Percentiles rank a stretch among this genome's conserved stretches.
phyloP scores from a whole-genome alignment of 1,284 basidiomycete genomes.

The Austroboletus niveus region DNA sequence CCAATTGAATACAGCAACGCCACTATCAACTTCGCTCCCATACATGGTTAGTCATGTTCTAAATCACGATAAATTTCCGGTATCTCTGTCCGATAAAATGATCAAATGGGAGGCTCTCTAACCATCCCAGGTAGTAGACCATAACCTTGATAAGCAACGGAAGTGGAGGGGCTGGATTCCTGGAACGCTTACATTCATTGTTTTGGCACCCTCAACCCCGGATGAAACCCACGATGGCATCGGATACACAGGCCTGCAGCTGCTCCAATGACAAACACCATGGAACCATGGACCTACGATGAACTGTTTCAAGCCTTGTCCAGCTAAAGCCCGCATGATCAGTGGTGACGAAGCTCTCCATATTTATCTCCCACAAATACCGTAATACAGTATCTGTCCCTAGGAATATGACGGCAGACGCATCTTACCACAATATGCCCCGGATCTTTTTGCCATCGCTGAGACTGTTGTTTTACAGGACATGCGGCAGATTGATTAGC shows the following conservation, averaged over 20 bases:
- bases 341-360: background rate
- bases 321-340: conserved; percentile 7
- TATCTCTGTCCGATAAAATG: background rate
- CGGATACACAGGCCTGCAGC: background rate
- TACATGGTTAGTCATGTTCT: conserved; percentile 3
- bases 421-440: background rate
- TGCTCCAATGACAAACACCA: background rate
- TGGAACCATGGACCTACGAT: background rate
- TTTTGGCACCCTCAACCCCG: background rate
- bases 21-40: conserved; percentile 5
- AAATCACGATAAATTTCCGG: background rate
- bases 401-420: conserved; percentile 1
- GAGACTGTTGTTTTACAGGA: background rate
- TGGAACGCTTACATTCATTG: background rate
- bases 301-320: conserved; percentile 9
- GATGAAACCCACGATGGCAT: background rate
- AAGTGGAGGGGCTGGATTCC: background rate
- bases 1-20: conserved; percentile 5
- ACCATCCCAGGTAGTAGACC: conserved; percentile 3
- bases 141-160: background rate
- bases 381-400: background rate
- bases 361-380: background rate
- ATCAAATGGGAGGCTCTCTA: background rate
- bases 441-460: background rate
- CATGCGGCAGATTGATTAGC: conserved; percentile 4